phyloP scores from a whole-genome alignment of 2,329 filamentous ascomycete species.

The Capronia americana region DNA sequence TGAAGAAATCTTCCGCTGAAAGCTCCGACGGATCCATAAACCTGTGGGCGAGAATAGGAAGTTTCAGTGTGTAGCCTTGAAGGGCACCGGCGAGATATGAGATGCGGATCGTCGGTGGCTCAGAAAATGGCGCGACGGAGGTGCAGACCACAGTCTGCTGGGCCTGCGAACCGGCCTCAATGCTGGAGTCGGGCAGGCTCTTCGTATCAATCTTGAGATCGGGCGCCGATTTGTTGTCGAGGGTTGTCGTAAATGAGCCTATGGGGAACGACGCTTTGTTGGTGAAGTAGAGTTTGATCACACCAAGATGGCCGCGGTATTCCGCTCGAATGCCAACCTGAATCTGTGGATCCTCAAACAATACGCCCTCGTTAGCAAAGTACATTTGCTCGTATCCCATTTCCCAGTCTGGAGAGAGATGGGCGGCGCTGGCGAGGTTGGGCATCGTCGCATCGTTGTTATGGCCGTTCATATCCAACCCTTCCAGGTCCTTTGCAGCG shows the following conservation, averaged over 20 bases:
- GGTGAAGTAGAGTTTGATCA: slow-evolving; percentile 91
- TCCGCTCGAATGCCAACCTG: slow-evolving; percentile 92
- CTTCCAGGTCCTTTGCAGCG: slow-evolving; percentile 72
- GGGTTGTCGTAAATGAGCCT: slow-evolving; percentile 89
- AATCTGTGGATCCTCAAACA: slow-evolving; percentile 94
- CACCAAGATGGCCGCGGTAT: slow-evolving; percentile 93
- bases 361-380: slow-evolving; percentile 78
- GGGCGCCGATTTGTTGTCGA: slow-evolving; percentile 74
- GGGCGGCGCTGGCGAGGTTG: slow-evolving; percentile 89
- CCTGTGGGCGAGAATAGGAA: slow-evolving; percentile 88
- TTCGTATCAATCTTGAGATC: slow-evolving; percentile 85
- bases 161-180: slow-evolving; percentile 76
- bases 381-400: slow-evolving; percentile 83
- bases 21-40: slow-evolving; percentile 95
- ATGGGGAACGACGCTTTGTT: slow-evolving; percentile 89
- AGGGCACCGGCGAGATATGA: slow-evolving; percentile 93
- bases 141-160: slow-evolving; percentile 97
- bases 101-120: slow-evolving; percentile 88
- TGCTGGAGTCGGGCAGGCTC: slow-evolving; percentile 81
- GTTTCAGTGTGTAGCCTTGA: slow-evolving; percentile 87
- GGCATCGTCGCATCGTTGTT: slow-evolving; percentile 66
- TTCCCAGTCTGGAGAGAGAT: slow-evolving; percentile 95
- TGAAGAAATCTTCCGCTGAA: slow-evolving; percentile 93
- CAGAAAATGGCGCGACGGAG: slow-evolving; percentile 77
- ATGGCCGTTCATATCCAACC: slow-evolving; percentile 74